Percentiles rank a stretch among this genome's conserved stretches.
Conservation (phyloP, 2,329 filamentous ascomycete species). For the Lasiodiplodia sp. region DNA sequence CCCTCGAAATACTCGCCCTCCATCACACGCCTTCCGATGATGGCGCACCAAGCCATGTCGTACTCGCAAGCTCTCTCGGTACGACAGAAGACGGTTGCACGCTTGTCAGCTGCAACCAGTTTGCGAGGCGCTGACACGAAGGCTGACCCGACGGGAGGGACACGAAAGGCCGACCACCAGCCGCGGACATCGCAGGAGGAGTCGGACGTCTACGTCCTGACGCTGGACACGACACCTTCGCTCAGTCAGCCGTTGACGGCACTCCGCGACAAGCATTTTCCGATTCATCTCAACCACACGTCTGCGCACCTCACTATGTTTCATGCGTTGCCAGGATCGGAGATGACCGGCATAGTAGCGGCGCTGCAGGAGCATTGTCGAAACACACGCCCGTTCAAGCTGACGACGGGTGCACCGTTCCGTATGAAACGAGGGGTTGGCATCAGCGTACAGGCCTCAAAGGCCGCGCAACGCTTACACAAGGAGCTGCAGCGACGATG, state of each 20-base stretch:
- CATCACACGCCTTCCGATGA: not conserved
- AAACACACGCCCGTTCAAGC: conserved; percentile 44
- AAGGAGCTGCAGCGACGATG: conserved; percentile 45
- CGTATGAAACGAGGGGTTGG: conserved; percentile 52
- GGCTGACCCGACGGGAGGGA: not conserved
- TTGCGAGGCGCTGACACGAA: conserved; percentile 12
- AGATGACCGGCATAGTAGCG: conserved; percentile 45
- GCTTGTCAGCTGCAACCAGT: not conserved
- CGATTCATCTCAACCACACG: conserved; percentile 51
- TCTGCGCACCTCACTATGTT: conserved; percentile 55
- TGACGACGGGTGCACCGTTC: conserved; percentile 49
- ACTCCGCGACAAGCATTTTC: conserved; percentile 52
- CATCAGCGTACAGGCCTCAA: conserved; percentile 44
- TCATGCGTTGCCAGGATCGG: conserved; percentile 53
- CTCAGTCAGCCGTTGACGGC: conserved; percentile 49
- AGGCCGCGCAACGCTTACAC: conserved; percentile 46
- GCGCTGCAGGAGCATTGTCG: conserved; percentile 40
- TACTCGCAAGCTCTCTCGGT: conserved; percentile 14
- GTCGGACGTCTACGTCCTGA: conserved; percentile 52
- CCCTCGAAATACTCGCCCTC: not conserved
- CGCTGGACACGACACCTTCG: conserved; percentile 48
- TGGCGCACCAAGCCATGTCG: conserved; percentile 8
- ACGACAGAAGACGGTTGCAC: conserved; percentile 3
- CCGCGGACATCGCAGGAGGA: conserved; percentile 39
- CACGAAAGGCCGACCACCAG: conserved; percentile 35